Percentiles rank a stretch among this genome's conserved stretches.
Evolutionary conservation across 2,329 filamentous ascomycete species (phyloP).

Genomic region (Juglanconis oblonga): DNA sequence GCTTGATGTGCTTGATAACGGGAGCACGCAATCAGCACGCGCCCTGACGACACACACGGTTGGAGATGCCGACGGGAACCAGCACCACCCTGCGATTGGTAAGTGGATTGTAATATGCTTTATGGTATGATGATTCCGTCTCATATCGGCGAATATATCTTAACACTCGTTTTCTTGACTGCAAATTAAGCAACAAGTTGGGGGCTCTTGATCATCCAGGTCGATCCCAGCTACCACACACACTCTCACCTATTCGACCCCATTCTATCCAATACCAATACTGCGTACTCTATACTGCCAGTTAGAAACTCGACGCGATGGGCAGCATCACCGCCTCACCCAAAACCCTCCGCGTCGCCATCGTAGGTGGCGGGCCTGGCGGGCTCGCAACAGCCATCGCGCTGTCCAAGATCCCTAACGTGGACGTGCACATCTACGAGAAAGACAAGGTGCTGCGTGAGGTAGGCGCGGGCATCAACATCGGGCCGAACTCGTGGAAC

Average conservation of each 20-base stretch:
- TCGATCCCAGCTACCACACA: not conserved
- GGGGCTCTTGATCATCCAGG: not conserved
- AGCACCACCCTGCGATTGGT: not conserved
- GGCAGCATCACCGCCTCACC: not conserved
- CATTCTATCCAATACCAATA: too few relatives aligned
- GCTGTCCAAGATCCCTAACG: slow-evolving; percentile 25
- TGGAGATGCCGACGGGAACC: not conserved
- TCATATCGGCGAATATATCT: not conserved
- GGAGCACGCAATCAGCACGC: slow-evolving; percentile 16
- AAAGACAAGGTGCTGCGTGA: slow-evolving; percentile 35
- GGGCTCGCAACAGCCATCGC: slow-evolving; percentile 28
- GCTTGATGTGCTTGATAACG: slow-evolving; percentile 14
- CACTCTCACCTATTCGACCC: too few relatives aligned
- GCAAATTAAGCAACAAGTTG: not conserved
- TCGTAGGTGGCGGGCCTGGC: slow-evolving; percentile 18
- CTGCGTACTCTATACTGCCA: not conserved
- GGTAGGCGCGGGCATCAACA: slow-evolving; percentile 34
- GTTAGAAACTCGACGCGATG: not conserved
- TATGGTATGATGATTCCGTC: not conserved
- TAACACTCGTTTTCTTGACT: not conserved
- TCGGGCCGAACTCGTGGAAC: slow-evolving; percentile 34
- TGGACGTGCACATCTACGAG: slow-evolving; percentile 34
- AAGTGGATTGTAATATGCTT: not conserved
- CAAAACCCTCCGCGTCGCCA: slow-evolving; percentile 11
- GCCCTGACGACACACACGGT: slow-evolving; percentile 18